Evolutionary conservation across 1,284 basidiomycete genomes (phyloP).

Genomic region (Sanghuangporus sanghuang): DNA sequence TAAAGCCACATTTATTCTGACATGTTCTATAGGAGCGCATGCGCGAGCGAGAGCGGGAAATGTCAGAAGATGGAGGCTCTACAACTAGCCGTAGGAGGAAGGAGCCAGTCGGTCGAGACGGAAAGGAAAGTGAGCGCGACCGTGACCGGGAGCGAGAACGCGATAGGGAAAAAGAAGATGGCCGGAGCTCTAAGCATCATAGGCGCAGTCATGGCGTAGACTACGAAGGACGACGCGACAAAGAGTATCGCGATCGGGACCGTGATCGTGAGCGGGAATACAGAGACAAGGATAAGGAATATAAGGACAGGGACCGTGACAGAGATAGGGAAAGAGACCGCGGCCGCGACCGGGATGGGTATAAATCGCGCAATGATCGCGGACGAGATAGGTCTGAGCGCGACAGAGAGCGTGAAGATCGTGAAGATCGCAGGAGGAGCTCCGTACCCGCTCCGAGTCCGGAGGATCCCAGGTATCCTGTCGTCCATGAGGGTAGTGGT

Average conservation of each 20-base stretch:
- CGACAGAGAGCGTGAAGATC: constrained; percentile 31
- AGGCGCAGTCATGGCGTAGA: constrained; percentile 12
- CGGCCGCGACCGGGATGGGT: constrained; percentile 31
- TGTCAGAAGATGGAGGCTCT: constrained; percentile 74
- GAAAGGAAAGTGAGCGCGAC: constrained; percentile 36
- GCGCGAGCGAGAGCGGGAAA: constrained; percentile 68
- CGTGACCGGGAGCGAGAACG: constrained; percentile 31
- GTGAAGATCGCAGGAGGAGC: constrained; percentile 32
- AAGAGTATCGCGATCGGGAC: constrained; percentile 22
- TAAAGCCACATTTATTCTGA: constrained; percentile 1
- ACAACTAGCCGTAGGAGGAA: constrained; percentile 71
- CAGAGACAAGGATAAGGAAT: constrained; percentile 18
- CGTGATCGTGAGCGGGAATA: constrained; percentile 26
- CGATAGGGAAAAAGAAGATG: constrained; percentile 29
- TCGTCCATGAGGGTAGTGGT: constrained; percentile 15
- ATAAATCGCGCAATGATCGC: constrained; percentile 25
- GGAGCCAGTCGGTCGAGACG: constrained; percentile 51
- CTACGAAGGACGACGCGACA: constrained; percentile 21
- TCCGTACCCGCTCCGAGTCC: constrained; percentile 23
- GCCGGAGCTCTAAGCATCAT: constrained; percentile 11
- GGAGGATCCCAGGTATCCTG: constrained; percentile 23
- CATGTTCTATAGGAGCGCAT: constrained; percentile 54
- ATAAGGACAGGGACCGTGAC: constrained; percentile 37
- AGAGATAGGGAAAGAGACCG: constrained; percentile 31
- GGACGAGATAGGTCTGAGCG: constrained; percentile 30